phyloP scores from a whole-genome alignment of 768 basidiomycete genomes.

The Sarcodon sp. region DNA sequence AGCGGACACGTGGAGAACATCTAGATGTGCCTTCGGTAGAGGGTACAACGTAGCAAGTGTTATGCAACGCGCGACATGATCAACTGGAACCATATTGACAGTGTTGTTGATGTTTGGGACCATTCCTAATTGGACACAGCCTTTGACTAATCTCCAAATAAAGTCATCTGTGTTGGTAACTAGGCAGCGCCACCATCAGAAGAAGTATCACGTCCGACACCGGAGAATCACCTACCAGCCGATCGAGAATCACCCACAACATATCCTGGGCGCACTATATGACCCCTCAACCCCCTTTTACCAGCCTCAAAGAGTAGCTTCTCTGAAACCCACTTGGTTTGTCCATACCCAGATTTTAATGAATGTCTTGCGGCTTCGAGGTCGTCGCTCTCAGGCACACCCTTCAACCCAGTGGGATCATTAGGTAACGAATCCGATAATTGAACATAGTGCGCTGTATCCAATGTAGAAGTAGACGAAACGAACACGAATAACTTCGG shows the following conservation, averaged over 20 bases:
- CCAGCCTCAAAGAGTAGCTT: slow-evolving; percentile 89
- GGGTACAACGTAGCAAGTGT: slow-evolving; percentile 60
- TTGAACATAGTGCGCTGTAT: slow-evolving; percentile 82
- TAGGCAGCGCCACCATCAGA: slow-evolving; percentile 15
- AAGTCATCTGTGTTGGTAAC: slow-evolving; percentile 99
- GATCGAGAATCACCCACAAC: slow-evolving; percentile 85
- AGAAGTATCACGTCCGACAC: neutral
- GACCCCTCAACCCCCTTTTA: slow-evolving; percentile 68
- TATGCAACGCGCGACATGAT: slow-evolving; percentile 83
- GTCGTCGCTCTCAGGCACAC: slow-evolving; percentile 80
- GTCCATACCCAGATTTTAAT: slow-evolving; percentile 89
- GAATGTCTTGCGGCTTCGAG: slow-evolving; percentile 69
- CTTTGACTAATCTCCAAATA: slow-evolving; percentile 95
- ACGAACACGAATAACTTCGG: slow-evolving; percentile 82
- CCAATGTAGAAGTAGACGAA: slow-evolving; percentile 91
- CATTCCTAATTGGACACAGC: slow-evolving; percentile 94
- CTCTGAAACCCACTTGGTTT: slow-evolving; percentile 98
- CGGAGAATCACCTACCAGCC: slow-evolving; percentile 46
- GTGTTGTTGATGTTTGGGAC: slow-evolving; percentile 97
- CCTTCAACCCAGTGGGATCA: slow-evolving; percentile 29
- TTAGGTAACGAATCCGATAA: slow-evolving; percentile 61
- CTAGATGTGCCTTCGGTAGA: slow-evolving; percentile 25
- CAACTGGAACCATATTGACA: slow-evolving; percentile 96
- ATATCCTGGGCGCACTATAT: slow-evolving; percentile 90
- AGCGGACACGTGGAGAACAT: slow-evolving; percentile 79